Evolutionary conservation across 1,284 basidiomycete species (phyloP).

Genomic region (Albatrellus sp.): DNA sequence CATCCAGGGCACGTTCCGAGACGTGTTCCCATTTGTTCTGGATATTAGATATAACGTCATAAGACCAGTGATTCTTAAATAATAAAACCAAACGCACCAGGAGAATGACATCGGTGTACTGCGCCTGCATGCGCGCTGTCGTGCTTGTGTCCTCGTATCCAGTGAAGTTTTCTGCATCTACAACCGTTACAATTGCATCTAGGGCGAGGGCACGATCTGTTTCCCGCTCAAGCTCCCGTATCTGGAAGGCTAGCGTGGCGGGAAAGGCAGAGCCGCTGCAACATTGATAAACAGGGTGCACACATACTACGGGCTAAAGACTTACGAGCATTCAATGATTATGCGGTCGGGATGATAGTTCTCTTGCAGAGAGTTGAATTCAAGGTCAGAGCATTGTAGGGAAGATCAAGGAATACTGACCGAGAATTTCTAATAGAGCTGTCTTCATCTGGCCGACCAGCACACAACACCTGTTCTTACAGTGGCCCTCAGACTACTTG

Average conservation of each 20-base stretch:
- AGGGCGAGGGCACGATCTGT: slow-evolving; percentile 67
- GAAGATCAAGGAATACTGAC: slow-evolving; percentile 22
- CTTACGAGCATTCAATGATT: slow-evolving; percentile 85
- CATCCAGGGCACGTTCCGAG: slow-evolving; percentile 64
- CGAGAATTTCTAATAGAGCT: slow-evolving; percentile 76
- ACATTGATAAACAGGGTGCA: not conserved
- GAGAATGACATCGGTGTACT: slow-evolving; percentile 81
- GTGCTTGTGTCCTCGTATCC: slow-evolving; percentile 86
- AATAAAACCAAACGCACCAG: slow-evolving; percentile 37
- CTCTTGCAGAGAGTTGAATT: slow-evolving; percentile 29
- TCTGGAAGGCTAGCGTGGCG: slow-evolving; percentile 84
- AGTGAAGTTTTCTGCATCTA: slow-evolving; percentile 81
- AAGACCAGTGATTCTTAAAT: not conserved
- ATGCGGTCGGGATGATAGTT: slow-evolving; percentile 78
- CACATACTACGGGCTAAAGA: slow-evolving; percentile 8
- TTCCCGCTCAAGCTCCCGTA: slow-evolving; percentile 74
- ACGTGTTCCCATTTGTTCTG: slow-evolving; percentile 85
- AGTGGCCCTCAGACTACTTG: not conserved
- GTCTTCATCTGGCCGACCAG: slow-evolving; percentile 87
- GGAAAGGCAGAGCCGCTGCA: slow-evolving; percentile 77
- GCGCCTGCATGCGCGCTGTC: slow-evolving; percentile 87
- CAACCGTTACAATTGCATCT: slow-evolving; percentile 80
- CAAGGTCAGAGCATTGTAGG: not conserved
- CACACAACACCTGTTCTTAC: slow-evolving; percentile 63
- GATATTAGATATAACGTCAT: not conserved